Base-by-base conservation (phyloP, 331 rosid genomes). In the Rhamnella rubrinervis region DNA sequence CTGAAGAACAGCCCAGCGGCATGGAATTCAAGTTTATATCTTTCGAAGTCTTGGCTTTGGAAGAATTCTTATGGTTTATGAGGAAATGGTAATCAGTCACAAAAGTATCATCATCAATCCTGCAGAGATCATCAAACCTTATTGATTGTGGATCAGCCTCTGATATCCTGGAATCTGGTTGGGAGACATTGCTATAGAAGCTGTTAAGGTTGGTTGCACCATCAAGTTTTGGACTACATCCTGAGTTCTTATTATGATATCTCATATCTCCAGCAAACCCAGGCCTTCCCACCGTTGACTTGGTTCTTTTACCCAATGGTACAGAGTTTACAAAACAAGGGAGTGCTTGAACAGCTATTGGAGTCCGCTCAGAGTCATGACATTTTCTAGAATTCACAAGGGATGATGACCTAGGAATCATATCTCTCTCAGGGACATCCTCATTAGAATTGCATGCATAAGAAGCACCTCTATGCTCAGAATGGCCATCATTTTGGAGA, bases 11-110 rank as follows among this genome's bases (percentile, higher is more conserved):
- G 69, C 61, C 64, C 62, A 44, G 38, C 25, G 88, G 86, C 63
- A 62, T 40, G 18, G 77, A 66, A 83, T 86, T 89, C 78, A 85
- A 79, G 88, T 87, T 81, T 40, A 87, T 60, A 71, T 70, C 73
- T 57, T 79, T 71, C 18, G 35, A 11, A 59, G 77, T 62, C 75
- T 44, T 63, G 53, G 51, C 62, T 65, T 76, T 75, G n/a, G 56
- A 58, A 31, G 85, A 76, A 69, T 38, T 76, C 66, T 65, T 51
- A 18, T 44, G 18, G 60, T 78, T 80, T 66, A 49, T 2, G 41
- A 61, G 56, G 74, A 74, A 81, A 71, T 71, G 75, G 59, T 61
- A 53, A 40, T 75, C 71, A 57, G 67, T 31, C 65, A 69, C 63
- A 68, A 70, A 56, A 67, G 64, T 68, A 35, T 73, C n/a, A 8